Base-by-base conservation (phyloP, 1,284 basidiomycete genomes). In the Fistulinella staudtii region DNA sequence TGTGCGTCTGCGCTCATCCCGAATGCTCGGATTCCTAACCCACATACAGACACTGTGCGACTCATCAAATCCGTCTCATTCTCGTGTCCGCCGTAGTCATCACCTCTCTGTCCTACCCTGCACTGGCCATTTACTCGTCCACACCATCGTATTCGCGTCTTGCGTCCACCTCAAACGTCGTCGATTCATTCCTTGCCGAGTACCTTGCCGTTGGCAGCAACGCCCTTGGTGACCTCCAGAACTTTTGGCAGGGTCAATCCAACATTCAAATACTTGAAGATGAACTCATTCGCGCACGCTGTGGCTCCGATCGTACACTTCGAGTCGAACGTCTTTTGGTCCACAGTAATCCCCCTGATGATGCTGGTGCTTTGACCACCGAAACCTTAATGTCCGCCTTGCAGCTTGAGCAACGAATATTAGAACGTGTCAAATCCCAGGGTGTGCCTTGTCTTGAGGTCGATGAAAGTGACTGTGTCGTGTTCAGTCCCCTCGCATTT, bases 21-120 rank as follows among this genome's bases (percentile, higher is more conserved):
- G 34, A 14, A 25, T 41, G 22, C 17, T 13, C 37, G 4, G 8
- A 41, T 41, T 43, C 31, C 47, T 63, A 46, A 42, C 53, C 29
- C 43, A 48, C 43, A 45, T 24, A 31, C 57, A 90, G 88, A 45
- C 87, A 90, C 61, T 90, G 87, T 57, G 87, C 89, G 50, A 89
- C 85, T 5, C 89, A 92, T 63, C 91, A 96, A 72, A 94, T 95
- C 44, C 84, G 93, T 41, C 87, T 96, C 27, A 86, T 99, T 56
- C 78, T 99, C 50, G 85, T 96, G 48, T 95, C 92, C 45, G 87
- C 89, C 47, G 77, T 97, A 49, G 90, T 98, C 58, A 97, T 99
- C 70, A 95, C 93, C 36, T 93, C 90, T 31, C 82, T 99, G 39
- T 90, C 95, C 64, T 97, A 93, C 58, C 93, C 93, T 5, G 90